Evolutionary conservation across 2,329 filamentous ascomycete species (phyloP).

Genomic region (Didymella pinodella): DNA sequence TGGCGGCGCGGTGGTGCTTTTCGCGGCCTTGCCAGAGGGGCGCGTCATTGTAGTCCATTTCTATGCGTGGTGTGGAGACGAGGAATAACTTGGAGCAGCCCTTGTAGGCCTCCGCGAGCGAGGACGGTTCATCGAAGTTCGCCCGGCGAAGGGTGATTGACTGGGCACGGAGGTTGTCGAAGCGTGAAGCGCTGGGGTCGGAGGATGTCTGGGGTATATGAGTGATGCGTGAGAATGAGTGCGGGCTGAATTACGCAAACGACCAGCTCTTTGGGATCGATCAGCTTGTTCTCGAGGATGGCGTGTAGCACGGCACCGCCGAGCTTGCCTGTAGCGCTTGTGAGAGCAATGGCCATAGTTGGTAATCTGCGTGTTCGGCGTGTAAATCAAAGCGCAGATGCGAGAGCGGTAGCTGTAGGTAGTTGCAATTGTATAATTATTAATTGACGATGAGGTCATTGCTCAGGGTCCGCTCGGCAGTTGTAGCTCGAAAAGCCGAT

Average conservation of each 20-base stretch:
- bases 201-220: slow-evolving; percentile 31
- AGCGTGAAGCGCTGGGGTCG: slow-evolving; percentile 27
- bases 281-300: slow-evolving; percentile 53
- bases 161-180: slow-evolving; percentile 41
- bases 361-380: not conserved
- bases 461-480: slow-evolving; percentile 16
- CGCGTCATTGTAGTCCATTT: slow-evolving; percentile 55
- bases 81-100: slow-evolving; percentile 55
- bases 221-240: not conserved
- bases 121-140: slow-evolving; percentile 50
- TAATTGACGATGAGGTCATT: slow-evolving; percentile 19
- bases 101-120: slow-evolving; percentile 47
- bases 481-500: slow-evolving; percentile 1
- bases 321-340: slow-evolving; percentile 57
- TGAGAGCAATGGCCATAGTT: slow-evolving; percentile 48
- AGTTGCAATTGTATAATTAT: slow-evolving; percentile 3
- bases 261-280: slow-evolving; percentile 50
- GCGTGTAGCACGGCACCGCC: slow-evolving; percentile 54
- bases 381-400: not conserved
- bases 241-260: slow-evolving; percentile 41
- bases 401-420: not conserved
- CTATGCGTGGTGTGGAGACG: slow-evolving; percentile 55
- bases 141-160: slow-evolving; percentile 49
- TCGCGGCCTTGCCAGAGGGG: slow-evolving; percentile 54
- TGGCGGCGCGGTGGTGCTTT: slow-evolving; percentile 54